Percentiles rank a stretch among this genome's conserved stretches.
Conservation (phyloP, 2,329 filamentous ascomycete genomes). For the Cordyceps fumosorosea region DNA sequence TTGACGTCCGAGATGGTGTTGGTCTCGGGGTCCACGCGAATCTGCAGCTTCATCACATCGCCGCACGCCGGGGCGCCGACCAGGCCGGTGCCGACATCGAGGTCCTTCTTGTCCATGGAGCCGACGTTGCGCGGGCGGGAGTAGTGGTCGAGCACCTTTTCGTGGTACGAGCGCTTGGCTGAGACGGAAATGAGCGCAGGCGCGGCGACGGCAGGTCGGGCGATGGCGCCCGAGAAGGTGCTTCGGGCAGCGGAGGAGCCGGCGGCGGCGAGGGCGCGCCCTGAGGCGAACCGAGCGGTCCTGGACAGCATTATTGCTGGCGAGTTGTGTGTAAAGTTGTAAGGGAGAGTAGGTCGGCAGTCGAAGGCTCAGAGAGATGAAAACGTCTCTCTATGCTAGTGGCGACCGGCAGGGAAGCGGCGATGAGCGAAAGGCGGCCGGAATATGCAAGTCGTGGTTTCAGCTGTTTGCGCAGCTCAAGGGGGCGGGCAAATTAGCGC, state of each 20-base stretch:
- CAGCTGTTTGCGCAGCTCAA: conserved; percentile 10
- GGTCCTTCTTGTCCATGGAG: conserved; percentile 63
- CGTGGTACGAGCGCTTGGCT: conserved; percentile 42
- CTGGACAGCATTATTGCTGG: conserved; percentile 39
- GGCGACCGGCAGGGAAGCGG: conserved; percentile 6
- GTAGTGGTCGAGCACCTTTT: conserved; percentile 48
- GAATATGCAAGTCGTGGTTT: conserved; percentile 5
- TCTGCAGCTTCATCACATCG: conserved; percentile 78
- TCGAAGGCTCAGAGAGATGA: conserved; percentile 11
- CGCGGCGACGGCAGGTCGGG: conserved; percentile 33
- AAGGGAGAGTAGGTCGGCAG: background rate
- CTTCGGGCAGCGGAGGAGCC: conserved; percentile 24
- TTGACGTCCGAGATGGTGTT: conserved; percentile 91
- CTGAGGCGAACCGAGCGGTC: conserved; percentile 37
- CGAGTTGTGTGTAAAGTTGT: conserved; percentile 3
- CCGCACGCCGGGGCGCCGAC: conserved; percentile 85
- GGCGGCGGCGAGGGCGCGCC: conserved; percentile 36
- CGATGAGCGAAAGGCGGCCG: conserved; percentile 13
- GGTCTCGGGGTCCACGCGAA: conserved; percentile 79
- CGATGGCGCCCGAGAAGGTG: conserved; percentile 25
- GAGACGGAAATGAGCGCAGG: conserved; percentile 34
- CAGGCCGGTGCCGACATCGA: conserved; percentile 82
- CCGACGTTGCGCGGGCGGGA: conserved; percentile 49
- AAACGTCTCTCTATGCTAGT: background rate
- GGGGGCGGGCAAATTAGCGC: conserved; percentile 4